A percentile compares a stretch with the other conserved stretches of the same genome.
phyloP scores from a whole-genome alignment of 2,329 filamentous ascomycete genomes.

The Fusarium duplospermum region DNA sequence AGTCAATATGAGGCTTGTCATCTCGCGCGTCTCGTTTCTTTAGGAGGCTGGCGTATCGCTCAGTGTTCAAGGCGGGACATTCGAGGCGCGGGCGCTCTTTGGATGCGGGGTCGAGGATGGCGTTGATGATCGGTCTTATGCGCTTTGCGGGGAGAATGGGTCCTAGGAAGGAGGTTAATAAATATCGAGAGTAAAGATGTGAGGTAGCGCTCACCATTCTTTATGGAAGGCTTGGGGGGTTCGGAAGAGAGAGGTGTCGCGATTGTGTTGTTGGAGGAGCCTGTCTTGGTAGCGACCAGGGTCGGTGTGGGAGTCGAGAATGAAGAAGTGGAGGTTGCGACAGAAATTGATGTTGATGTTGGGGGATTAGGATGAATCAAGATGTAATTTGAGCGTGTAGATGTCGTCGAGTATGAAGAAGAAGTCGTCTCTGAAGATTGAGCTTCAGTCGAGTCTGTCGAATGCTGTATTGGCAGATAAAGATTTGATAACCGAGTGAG shows the following conservation, averaged over 20 bases:
- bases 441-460: neutral
- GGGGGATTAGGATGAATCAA: neutral
- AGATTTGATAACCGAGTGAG: slow-evolving; percentile 31
- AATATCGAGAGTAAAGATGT: neutral
- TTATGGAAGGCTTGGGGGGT: neutral
- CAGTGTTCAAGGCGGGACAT: slow-evolving; percentile 43
- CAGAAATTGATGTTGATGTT: neutral
- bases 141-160: slow-evolving; percentile 41
- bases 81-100: slow-evolving; percentile 41
- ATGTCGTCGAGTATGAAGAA: neutral
- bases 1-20: slow-evolving; percentile 41
- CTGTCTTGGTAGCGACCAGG: neutral
- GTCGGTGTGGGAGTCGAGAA: neutral
- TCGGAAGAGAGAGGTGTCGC: neutral
- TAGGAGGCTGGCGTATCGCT: slow-evolving; percentile 40
- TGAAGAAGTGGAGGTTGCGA: neutral
- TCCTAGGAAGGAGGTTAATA: slow-evolving; percentile 43
- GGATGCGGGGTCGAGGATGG: slow-evolving; percentile 47
- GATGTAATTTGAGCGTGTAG: slow-evolving; percentile 1
- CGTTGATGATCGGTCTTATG: slow-evolving; percentile 43
- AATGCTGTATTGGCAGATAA: slow-evolving; percentile 23
- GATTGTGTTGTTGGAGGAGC: neutral
- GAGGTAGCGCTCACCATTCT: neutral
- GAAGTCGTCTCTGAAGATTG: neutral
- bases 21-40: neutral